Evolutionary conservation across 108 stramenopile species (phyloP).

Genomic region (Pseudonitzschia pungens): DNA sequence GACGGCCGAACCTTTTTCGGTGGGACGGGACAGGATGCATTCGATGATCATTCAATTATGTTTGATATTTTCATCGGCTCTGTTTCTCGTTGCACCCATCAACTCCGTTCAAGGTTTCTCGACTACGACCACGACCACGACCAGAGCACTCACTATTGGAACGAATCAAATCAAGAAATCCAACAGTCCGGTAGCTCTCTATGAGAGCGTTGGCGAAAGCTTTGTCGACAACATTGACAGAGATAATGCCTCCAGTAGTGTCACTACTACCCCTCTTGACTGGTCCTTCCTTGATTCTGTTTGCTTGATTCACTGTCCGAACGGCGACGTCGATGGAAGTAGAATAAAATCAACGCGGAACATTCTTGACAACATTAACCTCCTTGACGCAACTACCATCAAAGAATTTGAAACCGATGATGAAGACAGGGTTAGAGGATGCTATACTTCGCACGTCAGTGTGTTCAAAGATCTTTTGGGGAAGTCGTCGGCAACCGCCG

Average conservation of each 20-base stretch:
- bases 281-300: conserved; percentile 41
- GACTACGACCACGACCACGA: background rate
- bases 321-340: conserved; percentile 28
- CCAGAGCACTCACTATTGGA: background rate
- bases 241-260: background rate
- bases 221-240: background rate
- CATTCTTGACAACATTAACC: conserved; percentile 28
- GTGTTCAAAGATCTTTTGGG: conserved; percentile 25
- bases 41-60: background rate
- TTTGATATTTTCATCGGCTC: background rate
- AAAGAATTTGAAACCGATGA: conserved; percentile 54
- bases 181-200: background rate
- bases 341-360: conserved; percentile 24
- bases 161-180: background rate
- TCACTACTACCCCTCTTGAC: conserved; percentile 13
- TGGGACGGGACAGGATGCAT: background rate
- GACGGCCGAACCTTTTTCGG: background rate
- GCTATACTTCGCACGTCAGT: conserved; percentile 45
- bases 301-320: conserved; percentile 49
- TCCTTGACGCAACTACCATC: conserved; percentile 24
- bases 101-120: conserved; percentile 5
- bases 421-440: conserved; percentile 48
- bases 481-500: background rate
- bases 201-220: background rate
- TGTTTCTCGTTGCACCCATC: background rate